phyloP scores from a whole-genome alignment of 345 rosid species.

The Viola odorata region DNA sequence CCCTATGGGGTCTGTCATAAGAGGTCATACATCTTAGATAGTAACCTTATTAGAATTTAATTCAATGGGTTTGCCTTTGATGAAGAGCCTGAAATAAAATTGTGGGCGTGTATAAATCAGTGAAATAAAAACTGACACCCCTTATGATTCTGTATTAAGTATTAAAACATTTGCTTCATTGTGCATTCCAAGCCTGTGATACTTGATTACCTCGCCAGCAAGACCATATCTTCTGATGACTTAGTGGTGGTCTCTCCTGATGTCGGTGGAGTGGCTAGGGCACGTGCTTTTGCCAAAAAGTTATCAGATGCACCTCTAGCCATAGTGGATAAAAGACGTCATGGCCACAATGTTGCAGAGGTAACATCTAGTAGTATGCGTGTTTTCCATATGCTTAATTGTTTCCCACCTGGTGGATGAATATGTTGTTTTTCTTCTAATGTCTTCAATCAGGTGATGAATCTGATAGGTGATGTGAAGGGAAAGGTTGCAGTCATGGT shows the following conservation, averaged over 20 bases:
- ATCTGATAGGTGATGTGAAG: constrained; percentile 90
- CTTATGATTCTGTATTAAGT: not conserved
- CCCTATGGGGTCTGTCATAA: constrained; percentile 1
- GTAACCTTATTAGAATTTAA: too few relatives aligned
- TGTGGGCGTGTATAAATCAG: not conserved
- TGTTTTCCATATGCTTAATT: not conserved
- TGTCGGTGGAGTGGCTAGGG: constrained; percentile 97
- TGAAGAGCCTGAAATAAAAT: too few relatives aligned
- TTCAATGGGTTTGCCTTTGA: too few relatives aligned
- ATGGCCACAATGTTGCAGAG: constrained; percentile 97
- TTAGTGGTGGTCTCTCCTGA: constrained; percentile 97
- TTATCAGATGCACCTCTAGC: constrained; percentile 96
- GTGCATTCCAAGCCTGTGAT: constrained; percentile 70
- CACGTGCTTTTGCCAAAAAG: constrained; percentile 93
- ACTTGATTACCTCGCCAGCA: constrained; percentile 96
- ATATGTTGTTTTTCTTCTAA: not conserved
- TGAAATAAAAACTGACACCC: not conserved
- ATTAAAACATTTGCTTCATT: not conserved
- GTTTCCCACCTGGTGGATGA: not conserved
- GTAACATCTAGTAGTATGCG: constrained; percentile 25
- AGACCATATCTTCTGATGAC: constrained; percentile 74
- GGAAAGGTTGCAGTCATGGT: constrained; percentile 98
- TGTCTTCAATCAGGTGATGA: constrained; percentile 68
- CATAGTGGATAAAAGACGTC: constrained; percentile 94
- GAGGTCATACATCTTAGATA: not conserved